These are phyloP conservation scores for Stephanodiscus triporus DNA, from an alignment of 108 stramenopile genomes.

Conservation along the genomic window DNA sequence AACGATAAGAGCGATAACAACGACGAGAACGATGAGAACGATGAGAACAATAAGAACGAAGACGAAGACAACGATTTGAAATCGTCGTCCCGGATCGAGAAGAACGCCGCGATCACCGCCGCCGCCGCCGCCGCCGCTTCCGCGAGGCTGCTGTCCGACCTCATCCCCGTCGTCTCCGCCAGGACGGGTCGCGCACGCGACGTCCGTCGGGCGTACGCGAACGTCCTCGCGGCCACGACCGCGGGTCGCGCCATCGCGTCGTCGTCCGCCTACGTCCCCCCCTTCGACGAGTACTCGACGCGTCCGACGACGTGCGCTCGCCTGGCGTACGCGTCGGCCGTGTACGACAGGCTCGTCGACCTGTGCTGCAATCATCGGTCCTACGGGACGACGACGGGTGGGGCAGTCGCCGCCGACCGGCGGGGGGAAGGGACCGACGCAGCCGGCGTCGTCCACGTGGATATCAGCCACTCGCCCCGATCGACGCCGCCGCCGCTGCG, in stretches of 20 bases:
- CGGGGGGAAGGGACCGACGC: no score
- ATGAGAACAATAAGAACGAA: no score
- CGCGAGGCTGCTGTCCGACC: constrained; percentile 22
- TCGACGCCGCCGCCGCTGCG: neutral
- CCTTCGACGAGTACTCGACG: constrained; percentile 41
- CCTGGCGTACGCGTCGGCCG: constrained; percentile 30
- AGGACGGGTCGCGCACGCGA: constrained; percentile 20
- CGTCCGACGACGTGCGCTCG: constrained; percentile 35
- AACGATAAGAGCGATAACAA: no score
- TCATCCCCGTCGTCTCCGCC: constrained; percentile 30
- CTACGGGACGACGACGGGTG: no score
- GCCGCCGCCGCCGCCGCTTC: constrained; percentile 12
- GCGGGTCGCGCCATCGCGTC: no score
- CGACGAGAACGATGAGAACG: neutral
- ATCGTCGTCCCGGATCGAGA: neutral
- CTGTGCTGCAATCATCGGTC: no score
- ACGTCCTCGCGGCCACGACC: no score
- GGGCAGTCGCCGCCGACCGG: no score
- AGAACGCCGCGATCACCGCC: neutral
- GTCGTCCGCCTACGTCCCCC: neutral
- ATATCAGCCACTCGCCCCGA: neutral
- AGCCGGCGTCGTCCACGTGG: neutral
- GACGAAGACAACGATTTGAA: neutral
- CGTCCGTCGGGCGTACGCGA: constrained; percentile 18
- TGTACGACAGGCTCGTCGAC: constrained; percentile 38